Percentiles rank a stretch among this genome's conserved stretches.
Evolutionary conservation across 1,284 basidiomycete genomes (phyloP).

Genomic region (Sparassis latifolia): DNA sequence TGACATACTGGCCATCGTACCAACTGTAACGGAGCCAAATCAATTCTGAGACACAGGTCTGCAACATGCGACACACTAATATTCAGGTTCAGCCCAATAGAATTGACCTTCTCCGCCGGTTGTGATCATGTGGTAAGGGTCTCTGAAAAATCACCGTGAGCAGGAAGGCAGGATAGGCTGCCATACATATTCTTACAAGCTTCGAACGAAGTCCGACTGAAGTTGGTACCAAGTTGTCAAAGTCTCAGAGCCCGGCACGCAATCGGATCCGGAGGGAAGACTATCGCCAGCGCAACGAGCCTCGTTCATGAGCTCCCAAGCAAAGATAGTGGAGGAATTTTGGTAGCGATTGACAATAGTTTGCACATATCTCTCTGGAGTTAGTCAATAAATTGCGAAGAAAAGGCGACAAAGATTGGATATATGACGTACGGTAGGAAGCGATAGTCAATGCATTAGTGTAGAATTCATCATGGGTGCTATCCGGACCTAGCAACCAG

Average conservation of each 20-base stretch:
- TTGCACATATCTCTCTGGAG: constrained; percentile 43
- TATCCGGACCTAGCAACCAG: constrained; percentile 39
- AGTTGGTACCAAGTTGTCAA: constrained; percentile 45
- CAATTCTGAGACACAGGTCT: neutral
- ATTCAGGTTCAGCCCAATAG: constrained; percentile 36
- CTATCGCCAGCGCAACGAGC: constrained; percentile 48
- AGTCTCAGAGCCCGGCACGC: constrained; percentile 39
- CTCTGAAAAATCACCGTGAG: constrained; percentile 25
- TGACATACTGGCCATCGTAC: constrained; percentile 35
- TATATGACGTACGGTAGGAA: constrained; percentile 39
- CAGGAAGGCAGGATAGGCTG: neutral
- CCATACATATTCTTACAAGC: constrained; percentile 32
- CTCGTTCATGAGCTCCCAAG: constrained; percentile 57
- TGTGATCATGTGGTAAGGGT: constrained; percentile 49
- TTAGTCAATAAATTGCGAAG: neutral
- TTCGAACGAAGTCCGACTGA: constrained; percentile 44
- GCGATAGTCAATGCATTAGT: constrained; percentile 39
- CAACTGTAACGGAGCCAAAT: constrained; percentile 20
- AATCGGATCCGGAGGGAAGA: constrained; percentile 33
- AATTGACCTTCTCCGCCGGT: constrained; percentile 56
- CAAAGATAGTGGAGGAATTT: constrained; percentile 43
- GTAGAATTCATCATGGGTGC: constrained; percentile 47
- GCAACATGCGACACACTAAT: constrained; percentile 22
- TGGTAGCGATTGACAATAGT: constrained; percentile 52
- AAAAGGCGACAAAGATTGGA: neutral